Base-by-base conservation (phyloP, 345 rosid genomes). In the Boechera stricta region DNA sequence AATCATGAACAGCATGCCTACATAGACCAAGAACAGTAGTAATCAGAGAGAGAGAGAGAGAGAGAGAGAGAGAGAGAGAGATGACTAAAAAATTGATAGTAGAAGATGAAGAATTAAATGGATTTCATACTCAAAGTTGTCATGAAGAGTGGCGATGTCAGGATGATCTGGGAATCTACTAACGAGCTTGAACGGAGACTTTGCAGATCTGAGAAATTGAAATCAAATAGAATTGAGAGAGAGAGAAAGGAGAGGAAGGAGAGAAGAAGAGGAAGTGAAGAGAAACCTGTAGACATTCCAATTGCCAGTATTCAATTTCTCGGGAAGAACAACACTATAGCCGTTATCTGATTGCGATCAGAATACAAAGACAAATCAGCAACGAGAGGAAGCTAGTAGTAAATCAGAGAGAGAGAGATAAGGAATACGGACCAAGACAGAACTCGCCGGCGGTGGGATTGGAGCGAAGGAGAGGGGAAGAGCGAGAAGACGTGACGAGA, bases 211-310 rank as follows among this genome's bases (percentile, higher is more conserved):
- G 83, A 73, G 38, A 55, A 26, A 65, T 41, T 4, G 33, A 49
- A 71, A 72, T 39, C 5, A 21, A 47, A 35, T 2, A 16, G 4
- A 53, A 36, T 60, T n/a, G 31, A 44, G 15, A 32, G 21, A 15
- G 21, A 21, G 15, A 45, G 12, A 66, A 71, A 4, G 28, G 0
- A 39, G 44, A 61, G n/a, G 54, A 5, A 47, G 42, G 44, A 59
- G 2, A 3, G 24, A 13, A 67, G 39, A 26, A 57, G 42, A n/a
- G 59, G 7, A 15, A 41, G 26, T 6, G 10, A 9, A 24, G 56
- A 52, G 57, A 71, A 41, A 95, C 99, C 98, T 87, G 85, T 88
- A 91, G 3, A 95, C 99, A 62, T 91, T 91, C 99, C 98, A 95
- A 78, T 87, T 86, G 33, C 98, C 99, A 1, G 94, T 85, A 42